phyloP scores from a whole-genome alignment of 2,329 filamentous ascomycete genomes.

The Trichoderma sp. region DNA sequence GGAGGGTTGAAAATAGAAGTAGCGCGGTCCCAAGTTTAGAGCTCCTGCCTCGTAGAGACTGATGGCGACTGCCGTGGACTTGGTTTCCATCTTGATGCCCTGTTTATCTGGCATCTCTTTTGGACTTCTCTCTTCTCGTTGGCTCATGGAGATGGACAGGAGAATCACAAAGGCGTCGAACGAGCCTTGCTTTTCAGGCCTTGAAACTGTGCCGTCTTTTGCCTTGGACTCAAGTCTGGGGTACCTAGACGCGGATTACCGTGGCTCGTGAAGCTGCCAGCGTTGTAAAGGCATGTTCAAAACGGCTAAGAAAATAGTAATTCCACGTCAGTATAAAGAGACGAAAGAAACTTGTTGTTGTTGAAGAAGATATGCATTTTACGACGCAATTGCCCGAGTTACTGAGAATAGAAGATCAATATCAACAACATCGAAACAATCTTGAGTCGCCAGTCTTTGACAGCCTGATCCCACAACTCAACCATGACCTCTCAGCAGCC shows the following conservation, averaged over 20 bases:
- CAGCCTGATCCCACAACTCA: background rate
- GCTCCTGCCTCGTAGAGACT: background rate
- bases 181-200: background rate
- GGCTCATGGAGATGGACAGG: conserved; percentile 17
- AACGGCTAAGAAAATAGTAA: too few species aligned
- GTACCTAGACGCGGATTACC: background rate
- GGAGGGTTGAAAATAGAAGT: background rate
- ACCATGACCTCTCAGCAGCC: conserved; percentile 17
- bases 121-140: conserved; percentile 5
- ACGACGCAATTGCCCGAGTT: too few species aligned
- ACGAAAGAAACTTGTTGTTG: too few species aligned
- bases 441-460: too few species aligned
- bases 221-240: conserved; percentile 9
- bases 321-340: too few species aligned
- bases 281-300: background rate
- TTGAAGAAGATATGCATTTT: too few species aligned
- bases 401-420: too few species aligned
- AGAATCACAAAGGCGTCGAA: conserved; percentile 4
- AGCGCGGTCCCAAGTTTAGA: background rate
- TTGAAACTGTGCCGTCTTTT: background rate
- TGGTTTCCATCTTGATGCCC: background rate
- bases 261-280: background rate
- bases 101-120: conserved; percentile 1
- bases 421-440: too few species aligned
- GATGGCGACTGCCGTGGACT: conserved; percentile 17